Percentiles rank a stretch among this genome's conserved stretches.
phyloP scores from a whole-genome alignment of 495 filamentous ascomycete species.

The Rostrohypoxylon terebratum region DNA sequence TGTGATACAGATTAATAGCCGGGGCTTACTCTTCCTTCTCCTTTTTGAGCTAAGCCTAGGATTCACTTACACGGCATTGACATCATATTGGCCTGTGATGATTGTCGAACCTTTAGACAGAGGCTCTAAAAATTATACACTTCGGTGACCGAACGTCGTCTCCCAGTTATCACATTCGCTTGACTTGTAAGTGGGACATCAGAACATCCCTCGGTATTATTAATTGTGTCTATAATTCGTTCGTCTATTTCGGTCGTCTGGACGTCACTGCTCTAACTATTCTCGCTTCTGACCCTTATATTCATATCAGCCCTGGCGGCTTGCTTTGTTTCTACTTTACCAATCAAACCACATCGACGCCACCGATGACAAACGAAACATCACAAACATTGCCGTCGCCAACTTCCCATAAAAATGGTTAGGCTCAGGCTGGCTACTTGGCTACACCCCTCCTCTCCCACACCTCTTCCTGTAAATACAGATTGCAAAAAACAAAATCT shows the following conservation, averaged over 20 bases:
- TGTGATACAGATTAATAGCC: conserved; percentile 36
- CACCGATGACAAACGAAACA: conserved; percentile 8
- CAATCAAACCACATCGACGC: neutral
- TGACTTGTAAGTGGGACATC: conserved; percentile 3
- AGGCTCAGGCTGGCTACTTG: conserved; percentile 51
- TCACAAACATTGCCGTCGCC: conserved; percentile 23
- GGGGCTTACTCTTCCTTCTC: neutral
- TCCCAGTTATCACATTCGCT: conserved; percentile 1
- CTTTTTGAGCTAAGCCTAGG: conserved; percentile 6
- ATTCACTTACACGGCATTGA: conserved; percentile 26
- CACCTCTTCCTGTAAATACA: conserved; percentile 25
- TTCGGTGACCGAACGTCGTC: conserved; percentile 5
- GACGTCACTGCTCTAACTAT: conserved; percentile 5
- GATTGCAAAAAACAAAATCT: conserved; percentile 52
- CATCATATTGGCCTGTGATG: conserved; percentile 28
- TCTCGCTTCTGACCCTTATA: conserved; percentile 9
- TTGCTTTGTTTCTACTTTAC: conserved; percentile 19
- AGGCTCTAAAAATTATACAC: conserved; percentile 14
- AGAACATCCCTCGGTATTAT: conserved; percentile 5
- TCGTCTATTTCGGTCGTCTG: conserved; percentile 3
- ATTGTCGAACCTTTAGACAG: conserved; percentile 17
- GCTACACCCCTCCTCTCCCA: conserved; percentile 47
- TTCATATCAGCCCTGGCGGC: conserved; percentile 21
- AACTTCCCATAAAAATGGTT: conserved; percentile 47
- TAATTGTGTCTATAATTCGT: conserved; percentile 32